Conservation (phyloP, 2,329 filamentous ascomycete genomes). For the Aspergillus flavus region DNA sequence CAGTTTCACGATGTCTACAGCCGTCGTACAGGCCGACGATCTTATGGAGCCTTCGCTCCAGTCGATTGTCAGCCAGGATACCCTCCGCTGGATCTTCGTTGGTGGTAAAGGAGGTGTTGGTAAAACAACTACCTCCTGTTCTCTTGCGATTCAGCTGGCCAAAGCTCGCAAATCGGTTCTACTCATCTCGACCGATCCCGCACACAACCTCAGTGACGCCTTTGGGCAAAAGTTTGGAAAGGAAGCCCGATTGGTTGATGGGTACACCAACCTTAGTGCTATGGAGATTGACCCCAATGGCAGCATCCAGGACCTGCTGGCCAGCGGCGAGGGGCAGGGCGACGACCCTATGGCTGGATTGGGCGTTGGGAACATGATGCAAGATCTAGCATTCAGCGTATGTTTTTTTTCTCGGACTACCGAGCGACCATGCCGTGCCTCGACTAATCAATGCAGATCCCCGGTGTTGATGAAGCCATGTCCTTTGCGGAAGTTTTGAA, state of each 20-base stretch:
- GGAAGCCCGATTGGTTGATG: conserved; percentile 88
- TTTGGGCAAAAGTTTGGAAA: conserved; percentile 99
- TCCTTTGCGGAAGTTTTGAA: conserved; percentile 99
- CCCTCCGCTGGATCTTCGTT: conserved; percentile 97
- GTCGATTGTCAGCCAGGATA: conserved; percentile 91
- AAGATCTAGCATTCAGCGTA: conserved; percentile 94
- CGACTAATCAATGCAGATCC: conserved; percentile 66
- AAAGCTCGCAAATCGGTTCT: conserved; percentile 93
- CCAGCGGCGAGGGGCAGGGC: conserved; percentile 67
- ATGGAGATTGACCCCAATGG: conserved; percentile 99
- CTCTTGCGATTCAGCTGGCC: conserved; percentile 94
- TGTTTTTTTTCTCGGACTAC: conserved; percentile 14
- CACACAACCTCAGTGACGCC: conserved; percentile 96
- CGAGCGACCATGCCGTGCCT: neutral
- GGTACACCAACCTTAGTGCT: conserved; percentile 89
- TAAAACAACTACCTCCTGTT: conserved; percentile 99
- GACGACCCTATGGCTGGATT: conserved; percentile 69
- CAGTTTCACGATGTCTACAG: conserved; percentile 40
- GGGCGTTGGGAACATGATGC: conserved; percentile 93
- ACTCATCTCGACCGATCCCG: conserved; percentile 96
- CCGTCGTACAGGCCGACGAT: conserved; percentile 60
- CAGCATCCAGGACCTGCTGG: conserved; percentile 91
- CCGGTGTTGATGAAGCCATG: conserved; percentile 99
- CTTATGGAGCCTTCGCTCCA: conserved; percentile 89
- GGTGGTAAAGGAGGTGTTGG: conserved; percentile 97